phyloP scores from a whole-genome alignment of 371 early-diverging fungal genomes.

The Rhizopus sp. region DNA sequence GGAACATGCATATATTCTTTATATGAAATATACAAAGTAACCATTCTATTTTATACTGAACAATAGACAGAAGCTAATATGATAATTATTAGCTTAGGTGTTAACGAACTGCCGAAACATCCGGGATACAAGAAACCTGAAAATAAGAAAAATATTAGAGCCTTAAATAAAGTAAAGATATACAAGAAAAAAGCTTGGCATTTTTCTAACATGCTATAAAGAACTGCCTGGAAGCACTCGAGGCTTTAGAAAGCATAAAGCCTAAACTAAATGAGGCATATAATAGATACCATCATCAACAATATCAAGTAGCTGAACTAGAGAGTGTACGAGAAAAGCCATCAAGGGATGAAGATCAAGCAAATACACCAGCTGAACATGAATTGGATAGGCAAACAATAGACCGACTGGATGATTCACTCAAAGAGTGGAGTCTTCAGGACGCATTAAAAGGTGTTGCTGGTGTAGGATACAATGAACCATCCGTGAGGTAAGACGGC shows the following conservation, averaged over 20 bases:
- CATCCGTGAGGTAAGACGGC: neutral
- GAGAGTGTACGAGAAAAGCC: neutral
- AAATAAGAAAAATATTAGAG: conserved; percentile 32
- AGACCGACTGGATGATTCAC: neutral
- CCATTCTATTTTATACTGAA: conserved; percentile 1
- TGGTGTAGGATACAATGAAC: conserved; percentile 30
- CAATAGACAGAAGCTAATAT: neutral
- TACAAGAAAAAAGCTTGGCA: neutral
- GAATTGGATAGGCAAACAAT: neutral
- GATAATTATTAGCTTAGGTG: conserved; percentile 46
- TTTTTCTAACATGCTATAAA: conserved; percentile 9
- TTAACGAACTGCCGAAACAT: conserved; percentile 58
- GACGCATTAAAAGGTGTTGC: conserved; percentile 45
- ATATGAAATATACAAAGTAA: conserved; percentile 62
- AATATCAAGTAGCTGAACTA: conserved; percentile 6
- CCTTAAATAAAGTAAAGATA: conserved; percentile 33
- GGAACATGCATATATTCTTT: conserved; percentile 54
- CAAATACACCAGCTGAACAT: conserved; percentile 3
- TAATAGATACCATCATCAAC: conserved; percentile 1
- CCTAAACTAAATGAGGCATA: conserved; percentile 35
- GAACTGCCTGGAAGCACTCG: conserved; percentile 54
- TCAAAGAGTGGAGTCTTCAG: conserved; percentile 43
- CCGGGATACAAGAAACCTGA: conserved; percentile 43
- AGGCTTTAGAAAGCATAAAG: conserved; percentile 49
- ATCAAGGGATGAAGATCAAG: neutral